Conservation (phyloP, 78 protist genomes). For the Speleostelium caveatum region DNA sequence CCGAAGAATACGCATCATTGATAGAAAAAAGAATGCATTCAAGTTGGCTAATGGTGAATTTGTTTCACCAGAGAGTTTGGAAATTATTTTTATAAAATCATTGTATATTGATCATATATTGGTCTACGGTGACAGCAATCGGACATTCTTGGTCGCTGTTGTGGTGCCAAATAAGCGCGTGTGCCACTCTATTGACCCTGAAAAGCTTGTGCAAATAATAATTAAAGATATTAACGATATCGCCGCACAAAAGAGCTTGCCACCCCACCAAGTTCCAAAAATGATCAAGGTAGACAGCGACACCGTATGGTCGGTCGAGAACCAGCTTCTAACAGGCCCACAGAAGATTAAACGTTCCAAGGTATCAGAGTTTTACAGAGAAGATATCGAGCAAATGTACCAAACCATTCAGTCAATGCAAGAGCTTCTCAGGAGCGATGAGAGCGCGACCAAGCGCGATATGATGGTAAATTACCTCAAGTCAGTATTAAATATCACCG, state of each 20-base stretch:
- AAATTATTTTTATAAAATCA: slow-evolving; percentile 35
- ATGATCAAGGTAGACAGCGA: slow-evolving; percentile 29
- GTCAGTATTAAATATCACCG: slow-evolving; percentile 16
- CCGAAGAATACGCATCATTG: slow-evolving; percentile 86
- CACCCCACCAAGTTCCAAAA: slow-evolving; percentile 79
- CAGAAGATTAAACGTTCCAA: slow-evolving; percentile 40
- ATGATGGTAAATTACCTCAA: slow-evolving; percentile 3
- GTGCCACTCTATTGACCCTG: neutral
- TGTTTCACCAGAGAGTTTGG: slow-evolving; percentile 83
- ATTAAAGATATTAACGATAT: slow-evolving; percentile 36
- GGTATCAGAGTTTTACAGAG: slow-evolving; percentile 23
- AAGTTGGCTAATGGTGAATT: slow-evolving; percentile 94
- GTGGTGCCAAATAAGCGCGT: slow-evolving; percentile 50
- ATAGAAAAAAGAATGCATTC: slow-evolving; percentile 91
- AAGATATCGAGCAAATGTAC: slow-evolving; percentile 13
- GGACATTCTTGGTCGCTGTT: slow-evolving; percentile 51
- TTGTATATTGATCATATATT: slow-evolving; percentile 47
- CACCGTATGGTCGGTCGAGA: slow-evolving; percentile 48
- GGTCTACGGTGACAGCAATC: slow-evolving; percentile 39
- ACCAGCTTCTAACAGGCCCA: slow-evolving; percentile 70
- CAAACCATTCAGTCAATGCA: slow-evolving; percentile 36
- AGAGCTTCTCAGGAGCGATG: neutral
- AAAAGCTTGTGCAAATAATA: neutral
- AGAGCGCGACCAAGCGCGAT: neutral
- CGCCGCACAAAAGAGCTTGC: slow-evolving; percentile 35